phyloP scores from a whole-genome alignment of 2,329 filamentous ascomycete species.

The Lachnellula suecica region DNA sequence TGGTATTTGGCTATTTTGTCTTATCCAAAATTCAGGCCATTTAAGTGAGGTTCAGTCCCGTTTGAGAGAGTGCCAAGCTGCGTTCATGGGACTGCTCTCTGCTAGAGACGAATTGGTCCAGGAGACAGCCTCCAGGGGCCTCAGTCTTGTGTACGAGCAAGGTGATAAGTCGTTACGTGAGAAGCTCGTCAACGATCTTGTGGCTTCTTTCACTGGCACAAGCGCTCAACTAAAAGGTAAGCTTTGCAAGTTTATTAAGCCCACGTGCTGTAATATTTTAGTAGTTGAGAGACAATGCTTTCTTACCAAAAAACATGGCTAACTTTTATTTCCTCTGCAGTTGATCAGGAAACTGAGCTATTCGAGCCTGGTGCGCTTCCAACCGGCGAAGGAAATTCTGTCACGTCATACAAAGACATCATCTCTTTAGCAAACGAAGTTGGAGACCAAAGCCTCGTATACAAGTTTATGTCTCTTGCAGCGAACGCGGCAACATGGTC shows the following conservation, averaged over 20 bases:
- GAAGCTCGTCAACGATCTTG: slow-evolving; percentile 81
- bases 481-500: slow-evolving; percentile 97
- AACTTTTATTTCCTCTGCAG: slow-evolving; percentile 36
- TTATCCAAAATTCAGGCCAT: slow-evolving; percentile 88
- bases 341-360: slow-evolving; percentile 86
- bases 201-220: slow-evolving; percentile 82
- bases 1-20: slow-evolving; percentile 89
- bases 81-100: slow-evolving; percentile 84
- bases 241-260: no score
- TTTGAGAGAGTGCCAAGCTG: slow-evolving; percentile 76
- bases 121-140: slow-evolving; percentile 86
- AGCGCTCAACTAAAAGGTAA: slow-evolving; percentile 63
- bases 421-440: slow-evolving; percentile 94
- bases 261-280: no score
- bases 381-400: slow-evolving; percentile 82
- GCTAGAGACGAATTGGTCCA: slow-evolving; percentile 93
- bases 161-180: slow-evolving; percentile 79
- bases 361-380: slow-evolving; percentile 90
- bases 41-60: slow-evolving; percentile 70
- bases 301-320: no score
- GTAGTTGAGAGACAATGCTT: no score
- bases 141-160: slow-evolving; percentile 92
- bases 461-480: slow-evolving; percentile 97
- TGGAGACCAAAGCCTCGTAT: slow-evolving; percentile 92
- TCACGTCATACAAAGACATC: slow-evolving; percentile 97